Conservation (phyloP, 768 basidiomycete species). For the Albatrellus ellisii region DNA sequence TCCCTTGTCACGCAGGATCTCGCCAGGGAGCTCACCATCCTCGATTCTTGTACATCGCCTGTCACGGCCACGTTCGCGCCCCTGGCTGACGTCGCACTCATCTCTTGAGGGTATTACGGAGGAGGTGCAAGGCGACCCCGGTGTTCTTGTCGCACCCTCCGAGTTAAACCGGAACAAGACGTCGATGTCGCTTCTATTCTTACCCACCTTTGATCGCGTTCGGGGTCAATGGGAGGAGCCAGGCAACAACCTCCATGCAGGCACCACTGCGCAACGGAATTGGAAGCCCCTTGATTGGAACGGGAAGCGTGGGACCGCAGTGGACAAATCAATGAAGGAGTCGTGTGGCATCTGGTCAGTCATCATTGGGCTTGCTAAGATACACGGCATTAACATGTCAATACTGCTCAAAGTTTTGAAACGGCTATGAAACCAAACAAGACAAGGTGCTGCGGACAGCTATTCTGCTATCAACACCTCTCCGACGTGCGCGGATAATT, state of each 20-base stretch:
- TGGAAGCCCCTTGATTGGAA: too few species aligned
- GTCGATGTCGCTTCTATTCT: background rate
- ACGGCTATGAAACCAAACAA: slow-evolving; percentile 13
- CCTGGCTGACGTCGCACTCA: slow-evolving; percentile 5
- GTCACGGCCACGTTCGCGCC: slow-evolving; percentile 7
- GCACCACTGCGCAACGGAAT: slow-evolving; percentile 4
- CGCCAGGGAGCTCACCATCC: slow-evolving; percentile 2
- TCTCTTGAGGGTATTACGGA: slow-evolving; percentile 14
- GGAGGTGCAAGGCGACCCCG: too few species aligned
- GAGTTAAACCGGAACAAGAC: background rate
- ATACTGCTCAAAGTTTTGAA: slow-evolving; percentile 9
- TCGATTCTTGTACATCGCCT: slow-evolving; percentile 5
- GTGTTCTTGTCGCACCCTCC: background rate
- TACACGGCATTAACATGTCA: background rate
- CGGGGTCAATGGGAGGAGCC: slow-evolving; percentile 1
- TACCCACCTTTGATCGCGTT: background rate
- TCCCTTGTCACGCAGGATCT: background rate
- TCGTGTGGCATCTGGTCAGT: slow-evolving; percentile 14
- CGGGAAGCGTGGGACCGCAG: slow-evolving; percentile 10
- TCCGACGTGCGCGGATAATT: slow-evolving; percentile 10
- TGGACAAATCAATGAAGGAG: slow-evolving; percentile 8
- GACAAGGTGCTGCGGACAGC: slow-evolving; percentile 12
- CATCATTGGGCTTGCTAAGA: background rate
- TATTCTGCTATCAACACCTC: slow-evolving; percentile 14
- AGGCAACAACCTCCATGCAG: background rate